Evolutionary conservation across 2,329 filamentous ascomycete genomes (phyloP).

Genomic region (Colletotrichum lini): DNA sequence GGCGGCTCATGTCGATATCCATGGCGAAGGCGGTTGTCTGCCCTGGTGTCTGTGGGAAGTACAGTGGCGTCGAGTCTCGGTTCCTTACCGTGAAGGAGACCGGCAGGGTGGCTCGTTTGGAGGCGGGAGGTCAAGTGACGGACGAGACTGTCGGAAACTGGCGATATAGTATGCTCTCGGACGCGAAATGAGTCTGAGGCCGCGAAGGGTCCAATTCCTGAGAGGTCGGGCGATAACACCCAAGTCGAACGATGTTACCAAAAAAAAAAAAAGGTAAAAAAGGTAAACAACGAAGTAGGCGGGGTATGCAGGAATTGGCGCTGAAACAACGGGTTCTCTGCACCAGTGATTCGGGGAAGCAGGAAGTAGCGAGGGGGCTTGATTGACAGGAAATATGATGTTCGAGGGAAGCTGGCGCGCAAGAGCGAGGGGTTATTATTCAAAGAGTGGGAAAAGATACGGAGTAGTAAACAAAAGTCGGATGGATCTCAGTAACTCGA

Average conservation of each 20-base stretch:
- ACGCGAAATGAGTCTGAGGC: constrained; percentile 22
- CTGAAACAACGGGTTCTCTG: constrained; percentile 40
- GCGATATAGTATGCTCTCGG: constrained; percentile 20
- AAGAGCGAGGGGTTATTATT: constrained; percentile 42
- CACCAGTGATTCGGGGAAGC: constrained; percentile 31
- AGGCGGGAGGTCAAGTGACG: constrained; percentile 20
- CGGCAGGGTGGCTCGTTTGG: constrained; percentile 25
- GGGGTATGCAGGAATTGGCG: constrained; percentile 41
- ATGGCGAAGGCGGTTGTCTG: constrained; percentile 46
- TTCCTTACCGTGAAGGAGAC: constrained; percentile 26
- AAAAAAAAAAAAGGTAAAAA: constrained; percentile 3
- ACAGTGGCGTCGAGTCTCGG: constrained; percentile 39
- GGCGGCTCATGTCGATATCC: constrained; percentile 83
- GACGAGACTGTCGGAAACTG: constrained; percentile 17
- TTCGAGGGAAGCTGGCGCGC: constrained; percentile 34
- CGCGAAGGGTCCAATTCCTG: constrained; percentile 25
- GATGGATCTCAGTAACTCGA: constrained; percentile 38
- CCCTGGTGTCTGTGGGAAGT: constrained; percentile 26
- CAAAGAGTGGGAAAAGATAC: constrained; percentile 37
- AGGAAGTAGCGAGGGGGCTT: constrained; percentile 31
- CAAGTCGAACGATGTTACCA: constrained; percentile 15
- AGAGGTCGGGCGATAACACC: constrained; percentile 37
- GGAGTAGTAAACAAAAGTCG: constrained; percentile 41
- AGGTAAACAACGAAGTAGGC: constrained; percentile 41
- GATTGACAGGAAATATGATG: constrained; percentile 28